phyloP scores from a whole-genome alignment of 768 basidiomycete species.

The Kwoniella shandongensis region DNA sequence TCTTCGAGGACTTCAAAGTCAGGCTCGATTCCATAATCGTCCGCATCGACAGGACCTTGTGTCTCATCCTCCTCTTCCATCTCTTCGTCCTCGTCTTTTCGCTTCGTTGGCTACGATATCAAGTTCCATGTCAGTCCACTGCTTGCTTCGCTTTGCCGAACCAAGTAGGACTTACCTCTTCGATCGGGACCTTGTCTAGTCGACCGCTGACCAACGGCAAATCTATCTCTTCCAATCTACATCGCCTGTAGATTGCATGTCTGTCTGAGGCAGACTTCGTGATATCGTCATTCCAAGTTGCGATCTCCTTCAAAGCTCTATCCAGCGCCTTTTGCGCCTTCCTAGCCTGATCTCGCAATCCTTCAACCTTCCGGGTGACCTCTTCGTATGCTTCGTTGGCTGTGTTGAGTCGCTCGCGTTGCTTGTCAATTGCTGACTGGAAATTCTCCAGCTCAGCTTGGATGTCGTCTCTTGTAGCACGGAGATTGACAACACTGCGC shows the following conservation, averaged over 20 bases:
- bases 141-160: neutral
- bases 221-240: slow-evolving; percentile 86
- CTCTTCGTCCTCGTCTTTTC: slow-evolving; percentile 84
- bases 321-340: slow-evolving; percentile 78
- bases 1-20: slow-evolving; percentile 90
- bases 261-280: slow-evolving; percentile 82
- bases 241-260: slow-evolving; percentile 82
- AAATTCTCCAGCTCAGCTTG: slow-evolving; percentile 52
- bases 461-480: slow-evolving; percentile 35
- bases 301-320: slow-evolving; percentile 86
- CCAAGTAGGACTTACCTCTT: slow-evolving; percentile 66
- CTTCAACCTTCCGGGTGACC: slow-evolving; percentile 65
- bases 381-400: slow-evolving; percentile 63
- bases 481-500: slow-evolving; percentile 61
- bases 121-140: neutral
- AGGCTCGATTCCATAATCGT: slow-evolving; percentile 85
- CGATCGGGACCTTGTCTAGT: slow-evolving; percentile 86
- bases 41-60: slow-evolving; percentile 68
- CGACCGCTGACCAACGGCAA: slow-evolving; percentile 74
- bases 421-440: slow-evolving; percentile 65
- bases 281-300: slow-evolving; percentile 85
- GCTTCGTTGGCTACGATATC: slow-evolving; percentile 56
- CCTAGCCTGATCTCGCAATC: slow-evolving; percentile 67
- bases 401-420: slow-evolving; percentile 63
- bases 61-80: slow-evolving; percentile 83